phyloP scores from a whole-genome alignment of 805 yeast species.

The Schizosaccharomyces osmophilus region DNA sequence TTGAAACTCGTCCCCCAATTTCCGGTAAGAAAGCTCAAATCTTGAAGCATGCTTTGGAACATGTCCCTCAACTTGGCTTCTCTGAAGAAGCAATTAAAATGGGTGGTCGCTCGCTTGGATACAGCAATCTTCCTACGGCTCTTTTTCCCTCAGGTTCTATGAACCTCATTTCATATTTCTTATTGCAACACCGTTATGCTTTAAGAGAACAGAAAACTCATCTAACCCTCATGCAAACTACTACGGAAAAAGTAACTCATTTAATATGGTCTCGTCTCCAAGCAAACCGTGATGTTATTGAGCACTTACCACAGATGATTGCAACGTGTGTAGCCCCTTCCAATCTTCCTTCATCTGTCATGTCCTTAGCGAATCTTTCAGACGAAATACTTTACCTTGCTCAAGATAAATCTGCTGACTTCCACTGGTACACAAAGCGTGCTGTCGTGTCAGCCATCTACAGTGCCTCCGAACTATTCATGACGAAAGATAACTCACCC shows the following conservation, averaged over 20 bases:
- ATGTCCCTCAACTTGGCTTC: conserved; percentile 32
- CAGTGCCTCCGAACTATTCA: conserved; percentile 47
- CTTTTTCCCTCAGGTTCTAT: conserved; percentile 21
- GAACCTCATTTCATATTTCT: conserved; percentile 32
- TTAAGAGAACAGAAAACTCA: conserved; percentile 12
- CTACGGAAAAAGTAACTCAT: conserved; percentile 20
- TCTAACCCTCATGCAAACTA: not conserved
- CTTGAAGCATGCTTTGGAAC: conserved; percentile 15
- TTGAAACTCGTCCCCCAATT: not conserved
- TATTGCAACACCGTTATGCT: conserved; percentile 17
- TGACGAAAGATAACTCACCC: conserved; percentile 47
- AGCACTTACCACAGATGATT: conserved; percentile 24
- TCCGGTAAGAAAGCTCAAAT: conserved; percentile 11
- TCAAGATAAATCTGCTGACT: conserved; percentile 54
- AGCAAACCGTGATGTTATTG: conserved; percentile 25
- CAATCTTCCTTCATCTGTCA: conserved; percentile 29
- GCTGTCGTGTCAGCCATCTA: conserved; percentile 43
- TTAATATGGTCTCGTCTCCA: conserved; percentile 21
- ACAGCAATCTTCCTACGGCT: conserved; percentile 27
- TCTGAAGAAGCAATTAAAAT: conserved; percentile 22
- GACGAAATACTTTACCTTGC: conserved; percentile 68
- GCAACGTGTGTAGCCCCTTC: conserved; percentile 41
- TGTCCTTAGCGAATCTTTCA: conserved; percentile 46
- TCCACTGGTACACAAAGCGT: conserved; percentile 84
- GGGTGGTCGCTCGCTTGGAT: conserved; percentile 25